Evolutionary conservation across 371 early-diverging fungal species (phyloP).

Genomic region (Apophysomyces elegans): DNA sequence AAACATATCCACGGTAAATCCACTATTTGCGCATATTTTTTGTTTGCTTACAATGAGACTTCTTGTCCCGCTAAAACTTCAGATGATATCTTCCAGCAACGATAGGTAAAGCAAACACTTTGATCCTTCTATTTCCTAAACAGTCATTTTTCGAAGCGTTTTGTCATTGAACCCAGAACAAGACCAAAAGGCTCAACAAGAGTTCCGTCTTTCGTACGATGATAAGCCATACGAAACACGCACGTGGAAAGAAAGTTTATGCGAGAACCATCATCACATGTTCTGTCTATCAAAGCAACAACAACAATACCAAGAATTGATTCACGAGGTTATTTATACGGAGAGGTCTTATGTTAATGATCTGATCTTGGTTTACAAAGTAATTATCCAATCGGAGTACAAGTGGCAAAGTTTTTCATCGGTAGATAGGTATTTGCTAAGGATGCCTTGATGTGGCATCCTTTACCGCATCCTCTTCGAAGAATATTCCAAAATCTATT

Average conservation of each 20-base stretch:
- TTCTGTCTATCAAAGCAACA: conserved; percentile 25
- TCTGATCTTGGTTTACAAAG: conserved; percentile 59
- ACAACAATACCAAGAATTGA: conserved; percentile 64
- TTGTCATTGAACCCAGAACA: not conserved
- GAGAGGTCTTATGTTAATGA: conserved; percentile 68
- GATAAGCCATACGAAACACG: not conserved
- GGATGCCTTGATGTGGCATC: conserved; percentile 39
- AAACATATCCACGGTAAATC: too few species aligned
- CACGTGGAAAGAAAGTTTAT: conserved; percentile 6
- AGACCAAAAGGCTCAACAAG: not conserved
- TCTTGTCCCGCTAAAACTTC: too few species aligned
- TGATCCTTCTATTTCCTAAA: not conserved
- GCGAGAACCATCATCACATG: not conserved
- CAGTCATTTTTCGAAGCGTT: not conserved
- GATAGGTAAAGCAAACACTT: too few species aligned
- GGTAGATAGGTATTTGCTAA: conserved; percentile 56
- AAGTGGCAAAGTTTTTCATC: too few species aligned
- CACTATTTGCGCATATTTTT: too few species aligned
- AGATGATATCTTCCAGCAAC: too few species aligned
- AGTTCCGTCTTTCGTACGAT: not conserved
- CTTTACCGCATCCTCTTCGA: conserved; percentile 52
- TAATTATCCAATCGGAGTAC: conserved; percentile 21
- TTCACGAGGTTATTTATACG: conserved; percentile 64
- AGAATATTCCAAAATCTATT: conserved; percentile 62
- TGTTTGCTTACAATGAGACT: too few species aligned